Base-by-base conservation (phyloP, 345 rosid species). In the Trapa bicornis region DNA sequence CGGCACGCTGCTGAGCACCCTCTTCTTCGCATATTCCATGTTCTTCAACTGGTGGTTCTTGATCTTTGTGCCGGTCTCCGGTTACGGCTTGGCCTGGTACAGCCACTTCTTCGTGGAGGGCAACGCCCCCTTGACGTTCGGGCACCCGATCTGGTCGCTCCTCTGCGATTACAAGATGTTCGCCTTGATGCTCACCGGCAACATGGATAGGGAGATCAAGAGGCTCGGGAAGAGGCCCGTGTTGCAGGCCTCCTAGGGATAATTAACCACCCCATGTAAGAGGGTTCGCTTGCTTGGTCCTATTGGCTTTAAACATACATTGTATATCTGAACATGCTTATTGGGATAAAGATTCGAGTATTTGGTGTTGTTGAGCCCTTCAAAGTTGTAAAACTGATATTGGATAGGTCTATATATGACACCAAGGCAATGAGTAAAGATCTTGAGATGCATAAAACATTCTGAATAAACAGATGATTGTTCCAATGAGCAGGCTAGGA, bases 61-160 rank as follows among this genome's bases (percentile, higher is more conserved):
- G 70, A 38, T 83, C 5, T 70, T 82, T 42, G 96, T 85, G 76
- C 99, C 97, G 14, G 16, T 89, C 4, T 48, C 76, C 65, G 96
- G 97, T 9, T 89, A 94, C 70, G 99, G 95, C 9, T 75, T 75
- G 67, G 99, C 92, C 11, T 91, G 99, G 97, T 91, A 86, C 76
- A 87, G 97, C 80, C 97, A 94, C 77, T 91, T 94, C 83, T 91
- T 88, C 78, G 92, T 94, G 67, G 97, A 94, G 80, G 75, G 93
- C 70, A 94, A 94, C 71, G 74, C 83, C 72, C 96, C 93, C 22
- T 87, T 89, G 15, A 80, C 84, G 68, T 89, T 85, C 75, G 97
- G 91, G 57, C 98, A 90, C 75, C 97, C 97, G 16, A 35, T 93
- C 68, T 90, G 97, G 97, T 90, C 98, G 22, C 74, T 90, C 66